Evolutionary conservation across 306 rosid species (phyloP).

Genomic region (Rubus parviflorus): DNA sequence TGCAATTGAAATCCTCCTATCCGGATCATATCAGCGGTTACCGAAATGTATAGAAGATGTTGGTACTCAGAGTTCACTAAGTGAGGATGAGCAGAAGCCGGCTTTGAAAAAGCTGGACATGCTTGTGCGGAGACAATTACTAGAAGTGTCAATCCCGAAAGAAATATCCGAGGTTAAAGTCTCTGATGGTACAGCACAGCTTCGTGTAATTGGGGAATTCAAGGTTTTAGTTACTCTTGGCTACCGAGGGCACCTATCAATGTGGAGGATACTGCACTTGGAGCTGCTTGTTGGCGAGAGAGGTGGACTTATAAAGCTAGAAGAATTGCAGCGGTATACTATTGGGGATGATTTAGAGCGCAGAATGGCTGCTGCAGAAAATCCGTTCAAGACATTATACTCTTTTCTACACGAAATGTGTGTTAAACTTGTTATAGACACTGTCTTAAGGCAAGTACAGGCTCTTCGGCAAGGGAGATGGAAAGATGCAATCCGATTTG

Average conservation of each 20-base stretch:
- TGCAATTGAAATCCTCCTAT: constrained; percentile 81
- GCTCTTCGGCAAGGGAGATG: constrained; percentile 92
- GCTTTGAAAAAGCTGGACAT: constrained; percentile 87
- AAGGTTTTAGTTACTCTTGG: constrained; percentile 89
- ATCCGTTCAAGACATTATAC: constrained; percentile 75
- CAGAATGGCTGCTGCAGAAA: constrained; percentile 91
- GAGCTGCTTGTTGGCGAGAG: constrained; percentile 97
- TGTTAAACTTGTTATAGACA: constrained; percentile 90
- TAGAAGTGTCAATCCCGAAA: constrained; percentile 74
- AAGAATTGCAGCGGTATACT: constrained; percentile 52
- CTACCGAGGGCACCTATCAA: constrained; percentile 85
- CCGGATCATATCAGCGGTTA: constrained; percentile 75
- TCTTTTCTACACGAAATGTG: constrained; percentile 89
- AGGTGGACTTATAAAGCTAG: constrained; percentile 65
- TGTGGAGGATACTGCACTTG: constrained; percentile 98
- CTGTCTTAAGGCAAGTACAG: constrained; percentile 86
- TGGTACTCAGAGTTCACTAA: constrained; percentile 66
- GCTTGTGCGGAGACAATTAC: constrained; percentile 86
- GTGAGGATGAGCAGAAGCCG: constrained; percentile 79
- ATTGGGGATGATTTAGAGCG: constrained; percentile 98
- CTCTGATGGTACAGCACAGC: constrained; percentile 75
- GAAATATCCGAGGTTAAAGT: constrained; percentile 76
- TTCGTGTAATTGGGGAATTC: constrained; percentile 88
- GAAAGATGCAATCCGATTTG: constrained; percentile 96
- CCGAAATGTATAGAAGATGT: constrained; percentile 92